Percentiles rank a stretch among this genome's conserved stretches.
Conservation (phyloP, 805 yeast species). For the Ogataea methylovora region DNA sequence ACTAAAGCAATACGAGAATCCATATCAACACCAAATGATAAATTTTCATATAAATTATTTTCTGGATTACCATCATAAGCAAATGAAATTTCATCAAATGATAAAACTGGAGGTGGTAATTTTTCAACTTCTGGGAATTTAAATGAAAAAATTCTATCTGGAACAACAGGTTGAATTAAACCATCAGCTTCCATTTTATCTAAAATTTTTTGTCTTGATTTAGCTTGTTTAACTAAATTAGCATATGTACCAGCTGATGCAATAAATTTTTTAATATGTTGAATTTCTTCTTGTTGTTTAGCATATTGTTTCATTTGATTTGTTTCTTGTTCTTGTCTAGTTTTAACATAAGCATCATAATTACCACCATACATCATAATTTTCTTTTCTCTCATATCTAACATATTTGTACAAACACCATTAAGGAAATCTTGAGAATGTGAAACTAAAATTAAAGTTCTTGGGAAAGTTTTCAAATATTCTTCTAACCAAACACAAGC, state of each 20-base stretch:
- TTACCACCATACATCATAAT: conserved; percentile 89
- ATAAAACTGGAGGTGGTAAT: conserved; percentile 97
- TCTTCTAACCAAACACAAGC: conserved; percentile 99
- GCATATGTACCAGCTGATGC: conserved; percentile 99
- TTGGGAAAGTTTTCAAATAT: conserved; percentile 89
- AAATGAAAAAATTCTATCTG: conserved; percentile 91
- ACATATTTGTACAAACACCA: conserved; percentile 97
- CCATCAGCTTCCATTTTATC: conserved; percentile 99
- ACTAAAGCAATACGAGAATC: conserved; percentile 97
- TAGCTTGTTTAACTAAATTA: conserved; percentile 96
- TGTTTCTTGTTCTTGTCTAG: conserved; percentile 87
- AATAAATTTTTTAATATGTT: conserved; percentile 95
- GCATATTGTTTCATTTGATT: conserved; percentile 96
- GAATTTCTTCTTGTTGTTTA: conserved; percentile 98
- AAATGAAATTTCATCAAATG: conserved; percentile 92
- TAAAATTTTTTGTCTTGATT: conserved; percentile 97
- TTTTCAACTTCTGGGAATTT: conserved; percentile 92
- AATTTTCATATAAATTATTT: conserved; percentile 80
- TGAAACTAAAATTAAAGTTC: conserved; percentile 88
- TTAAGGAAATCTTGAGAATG: conserved; percentile 99
- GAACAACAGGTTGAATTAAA: conserved; percentile 82
- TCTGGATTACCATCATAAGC: conserved; percentile 79
- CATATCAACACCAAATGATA: conserved; percentile 98
- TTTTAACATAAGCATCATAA: conserved; percentile 94
- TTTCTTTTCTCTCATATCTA: conserved; percentile 87